Percentiles rank a stretch among this genome's conserved stretches.
These are phyloP conservation scores for Neurospora terricola DNA, from an alignment of 495 filamentous ascomycete species.

Conservation along the genomic window DNA sequence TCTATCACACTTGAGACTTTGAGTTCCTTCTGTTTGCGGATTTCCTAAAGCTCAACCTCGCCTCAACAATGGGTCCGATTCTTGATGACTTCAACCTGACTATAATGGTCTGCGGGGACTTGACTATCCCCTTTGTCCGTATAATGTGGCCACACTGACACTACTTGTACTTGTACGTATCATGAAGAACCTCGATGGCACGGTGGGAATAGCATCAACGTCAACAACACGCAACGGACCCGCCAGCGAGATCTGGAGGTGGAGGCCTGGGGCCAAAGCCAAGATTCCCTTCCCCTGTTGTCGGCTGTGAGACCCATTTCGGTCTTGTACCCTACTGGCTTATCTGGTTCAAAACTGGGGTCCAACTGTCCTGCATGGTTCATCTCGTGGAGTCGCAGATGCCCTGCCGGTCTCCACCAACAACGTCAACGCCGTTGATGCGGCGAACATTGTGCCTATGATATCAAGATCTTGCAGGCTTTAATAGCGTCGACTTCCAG, in stretches of 20 bases:
- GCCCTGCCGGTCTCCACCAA: background rate
- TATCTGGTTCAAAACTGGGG: background rate
- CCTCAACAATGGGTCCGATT: background rate
- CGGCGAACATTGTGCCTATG: background rate
- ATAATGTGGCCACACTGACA: background rate
- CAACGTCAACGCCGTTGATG: background rate
- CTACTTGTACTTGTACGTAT: background rate
- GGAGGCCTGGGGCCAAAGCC: background rate
- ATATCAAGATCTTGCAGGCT: background rate
- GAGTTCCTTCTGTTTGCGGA: background rate
- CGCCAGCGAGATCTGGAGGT: background rate
- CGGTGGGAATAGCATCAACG: background rate
- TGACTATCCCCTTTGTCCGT: background rate
- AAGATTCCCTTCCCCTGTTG: background rate
- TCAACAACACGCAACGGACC: background rate
- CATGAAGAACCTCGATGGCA: background rate
- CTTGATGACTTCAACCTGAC: background rate
- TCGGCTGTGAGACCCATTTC: slow-evolving; percentile 2
- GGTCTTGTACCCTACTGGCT: slow-evolving; percentile 18
- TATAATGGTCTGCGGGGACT: background rate
- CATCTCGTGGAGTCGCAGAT: slow-evolving; percentile 3
- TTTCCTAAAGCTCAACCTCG: background rate
- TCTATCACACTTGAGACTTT: background rate
- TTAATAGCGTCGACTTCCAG: background rate
- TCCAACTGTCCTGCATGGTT: slow-evolving; percentile 7